Base-by-base conservation (phyloP, 139 green algal genomes). In the Gonium pectorale region DNA sequence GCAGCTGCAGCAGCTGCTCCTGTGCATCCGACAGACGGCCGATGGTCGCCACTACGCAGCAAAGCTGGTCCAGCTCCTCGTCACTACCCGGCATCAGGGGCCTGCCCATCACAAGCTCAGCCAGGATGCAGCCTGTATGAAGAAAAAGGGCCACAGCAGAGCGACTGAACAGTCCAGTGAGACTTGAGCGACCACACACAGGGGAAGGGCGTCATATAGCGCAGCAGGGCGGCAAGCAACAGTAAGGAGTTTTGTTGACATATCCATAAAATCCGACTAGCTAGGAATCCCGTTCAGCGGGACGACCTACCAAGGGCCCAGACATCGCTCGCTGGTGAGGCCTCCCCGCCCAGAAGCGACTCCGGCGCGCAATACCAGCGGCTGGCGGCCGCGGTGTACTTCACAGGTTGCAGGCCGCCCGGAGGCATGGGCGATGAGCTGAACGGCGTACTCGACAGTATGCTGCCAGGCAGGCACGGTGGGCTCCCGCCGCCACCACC, bases 311-410 rank as follows among this genome's bases (percentile, higher is more conserved):
- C 77, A 24, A 73, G 8, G 1, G 77, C 77, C 77, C 77, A 83
- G 1, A 83, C 38, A 31, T 83, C 77, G 27, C 77, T 70, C 5
- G 60, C 77, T 21, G 77, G 43, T 24, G 62, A 49, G 33, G 17
- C 63, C 9, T 46, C 44, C 0, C 17, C 43, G 21, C 77, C 77
- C 77, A 83, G 43, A 6, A 83, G 62, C 11, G 77, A 73, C 31
- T 83, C 77, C 0, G 77, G 77, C 5, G 77, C 77, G 59, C 77
- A 83, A 22, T 83, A 83, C 77, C 77, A 83, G 22, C 77, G 60
- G 31, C 62, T 74, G 2, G 77, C 77, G 0, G 77, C 77, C 2
- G 74, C 74, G 5, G 56, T 81, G 31, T 33, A 19, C 46, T 31
- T 79, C 15, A 44, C 62, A 43, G 56, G 21, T 26, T 9, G 46